Percentiles rank a stretch among this genome's conserved stretches.
Conservation (phyloP, 2,329 filamentous ascomycete genomes). For the Scortechinia acanthostroma region DNA sequence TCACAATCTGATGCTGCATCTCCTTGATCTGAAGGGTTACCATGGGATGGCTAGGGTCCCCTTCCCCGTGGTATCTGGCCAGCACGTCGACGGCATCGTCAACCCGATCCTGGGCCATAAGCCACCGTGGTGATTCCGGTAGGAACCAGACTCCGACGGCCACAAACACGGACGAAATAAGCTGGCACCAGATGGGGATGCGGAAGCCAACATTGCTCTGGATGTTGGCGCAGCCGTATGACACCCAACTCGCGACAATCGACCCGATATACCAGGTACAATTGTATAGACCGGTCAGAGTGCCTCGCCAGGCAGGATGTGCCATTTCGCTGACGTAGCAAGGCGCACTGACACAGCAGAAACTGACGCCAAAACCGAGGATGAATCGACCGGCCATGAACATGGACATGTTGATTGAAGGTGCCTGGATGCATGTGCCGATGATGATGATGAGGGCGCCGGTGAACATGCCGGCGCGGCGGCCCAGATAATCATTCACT, state of each 20-base stretch:
- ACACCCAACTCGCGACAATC: background rate
- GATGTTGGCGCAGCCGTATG: background rate
- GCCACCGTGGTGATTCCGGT: background rate
- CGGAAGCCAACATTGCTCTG: background rate
- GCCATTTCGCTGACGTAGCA: slow-evolving; percentile 37
- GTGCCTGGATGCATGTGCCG: background rate
- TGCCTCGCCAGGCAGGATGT: background rate
- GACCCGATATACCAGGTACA: background rate
- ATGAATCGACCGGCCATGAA: background rate
- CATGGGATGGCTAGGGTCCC: slow-evolving; percentile 16
- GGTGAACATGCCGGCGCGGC: slow-evolving; percentile 29
- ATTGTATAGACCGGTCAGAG: background rate
- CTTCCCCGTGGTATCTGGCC: slow-evolving; percentile 13
- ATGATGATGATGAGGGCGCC: slow-evolving; percentile 26
- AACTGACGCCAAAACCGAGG: background rate
- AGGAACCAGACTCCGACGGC: background rate
- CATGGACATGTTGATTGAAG: background rate
- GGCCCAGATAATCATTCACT: slow-evolving; percentile 31
- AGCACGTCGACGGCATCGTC: background rate
- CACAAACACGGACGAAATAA: background rate
- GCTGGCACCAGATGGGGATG: background rate
- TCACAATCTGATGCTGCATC: slow-evolving; percentile 6
- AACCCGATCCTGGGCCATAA: background rate
- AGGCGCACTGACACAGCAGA: slow-evolving; percentile 50
- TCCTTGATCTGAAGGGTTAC: slow-evolving; percentile 8